Evolutionary conservation across 2,329 filamentous ascomycete genomes (phyloP).

Genomic region (Ustulina deusta): DNA sequence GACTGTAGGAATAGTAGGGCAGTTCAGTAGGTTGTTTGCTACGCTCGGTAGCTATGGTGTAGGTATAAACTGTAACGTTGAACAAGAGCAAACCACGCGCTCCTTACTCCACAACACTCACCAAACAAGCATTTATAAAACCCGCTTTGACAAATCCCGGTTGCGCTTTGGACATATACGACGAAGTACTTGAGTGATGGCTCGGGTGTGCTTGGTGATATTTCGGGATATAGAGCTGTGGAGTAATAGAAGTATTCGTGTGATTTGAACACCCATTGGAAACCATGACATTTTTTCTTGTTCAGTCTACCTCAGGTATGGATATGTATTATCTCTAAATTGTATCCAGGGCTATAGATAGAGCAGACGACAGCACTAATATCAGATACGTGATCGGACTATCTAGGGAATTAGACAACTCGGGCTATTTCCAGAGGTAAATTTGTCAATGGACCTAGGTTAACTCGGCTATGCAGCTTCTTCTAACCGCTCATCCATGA

Average conservation of each 20-base stretch:
- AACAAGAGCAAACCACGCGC: conserved; percentile 4
- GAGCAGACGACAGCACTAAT: background rate
- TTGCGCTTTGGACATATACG: background rate
- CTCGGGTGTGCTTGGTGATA: background rate
- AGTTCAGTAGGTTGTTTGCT: conserved; percentile 4
- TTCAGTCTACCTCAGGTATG: background rate
- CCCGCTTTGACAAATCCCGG: background rate
- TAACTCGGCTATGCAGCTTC: conserved; percentile 23
- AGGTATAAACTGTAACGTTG: conserved; percentile 29
- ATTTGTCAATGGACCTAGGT: background rate
- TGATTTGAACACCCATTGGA: background rate
- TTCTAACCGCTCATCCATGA: conserved; percentile 3
- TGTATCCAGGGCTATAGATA: background rate
- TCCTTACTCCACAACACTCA: background rate
- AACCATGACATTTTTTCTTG: background rate
- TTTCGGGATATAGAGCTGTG: conserved; percentile 3
- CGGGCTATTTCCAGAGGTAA: background rate
- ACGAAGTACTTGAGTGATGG: background rate
- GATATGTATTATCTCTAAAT: background rate
- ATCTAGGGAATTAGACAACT: background rate
- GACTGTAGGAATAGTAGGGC: background rate
- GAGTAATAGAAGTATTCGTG: background rate
- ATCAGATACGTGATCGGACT: background rate
- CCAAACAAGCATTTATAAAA: background rate
- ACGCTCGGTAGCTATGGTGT: background rate